These are phyloP conservation scores for Phytophthora fragariae DNA, from an alignment of 352 stramenopile genomes.

Conservation along the genomic window DNA sequence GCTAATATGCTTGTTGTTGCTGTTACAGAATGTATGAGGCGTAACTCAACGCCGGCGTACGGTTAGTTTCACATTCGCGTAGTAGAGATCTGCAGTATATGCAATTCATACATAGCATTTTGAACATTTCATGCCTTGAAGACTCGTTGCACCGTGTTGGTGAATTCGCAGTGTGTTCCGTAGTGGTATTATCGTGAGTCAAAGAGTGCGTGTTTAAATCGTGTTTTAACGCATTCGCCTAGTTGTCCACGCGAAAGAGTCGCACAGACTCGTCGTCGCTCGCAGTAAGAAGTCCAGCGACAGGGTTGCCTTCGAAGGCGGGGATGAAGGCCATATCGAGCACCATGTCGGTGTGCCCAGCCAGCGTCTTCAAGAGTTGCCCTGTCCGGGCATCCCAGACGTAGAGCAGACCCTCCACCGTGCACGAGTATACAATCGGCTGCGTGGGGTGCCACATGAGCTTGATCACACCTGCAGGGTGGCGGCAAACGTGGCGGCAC, in stretches of 20 bases:
- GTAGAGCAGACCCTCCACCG: constrained; percentile 90
- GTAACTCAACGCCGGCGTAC: constrained; percentile 58
- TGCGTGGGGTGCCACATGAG: constrained; percentile 90
- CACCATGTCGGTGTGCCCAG: constrained; percentile 93
- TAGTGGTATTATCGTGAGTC: background rate
- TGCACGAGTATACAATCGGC: constrained; percentile 90
- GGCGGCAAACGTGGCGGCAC: constrained; percentile 89
- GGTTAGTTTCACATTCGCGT: constrained; percentile 55
- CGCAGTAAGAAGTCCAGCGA: constrained; percentile 74
- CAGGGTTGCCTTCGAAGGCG: constrained; percentile 45
- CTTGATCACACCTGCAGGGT: constrained; percentile 92
- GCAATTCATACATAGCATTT: constrained; percentile 48
- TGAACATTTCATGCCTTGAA: constrained; percentile 22
- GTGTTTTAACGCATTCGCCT: constrained; percentile 21
- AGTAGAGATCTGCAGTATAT: constrained; percentile 51
- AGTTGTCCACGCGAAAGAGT: constrained; percentile 73
- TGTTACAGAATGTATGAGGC: constrained; percentile 85
- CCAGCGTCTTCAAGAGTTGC: constrained; percentile 74
- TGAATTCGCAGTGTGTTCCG: too few relatives aligned
- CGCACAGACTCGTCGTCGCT: constrained; percentile 87
- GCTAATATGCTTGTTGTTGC: constrained; percentile 15
- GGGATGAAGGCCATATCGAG: constrained; percentile 89
- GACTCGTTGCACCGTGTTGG: too few relatives aligned
- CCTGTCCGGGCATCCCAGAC: constrained; percentile 92
- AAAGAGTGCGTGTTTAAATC: constrained; percentile 15